phyloP scores from a whole-genome alignment of 208 protist species.

The Hexamita inflata region DNA sequence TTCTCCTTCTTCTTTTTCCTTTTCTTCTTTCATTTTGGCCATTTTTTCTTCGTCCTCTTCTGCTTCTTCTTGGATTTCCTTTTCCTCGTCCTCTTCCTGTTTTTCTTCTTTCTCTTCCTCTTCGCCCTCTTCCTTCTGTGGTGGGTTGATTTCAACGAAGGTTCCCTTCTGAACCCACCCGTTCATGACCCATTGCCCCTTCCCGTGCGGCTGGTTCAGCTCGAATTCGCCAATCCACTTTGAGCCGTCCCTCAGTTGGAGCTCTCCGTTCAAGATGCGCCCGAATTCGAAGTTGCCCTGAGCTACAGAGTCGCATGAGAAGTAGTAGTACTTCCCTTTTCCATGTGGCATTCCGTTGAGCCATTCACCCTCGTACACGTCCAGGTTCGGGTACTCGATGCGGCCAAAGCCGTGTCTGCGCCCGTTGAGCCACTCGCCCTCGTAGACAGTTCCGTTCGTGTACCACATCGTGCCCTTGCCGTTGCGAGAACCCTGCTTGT shows the following conservation, averaged over 20 bases:
- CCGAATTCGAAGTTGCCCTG: slow-evolving; percentile 9
- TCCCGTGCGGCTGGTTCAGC: slow-evolving; percentile 20
- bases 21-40: no score
- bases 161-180: slow-evolving; percentile 1
- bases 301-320: not conserved
- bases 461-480: slow-evolving; percentile 43
- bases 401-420: slow-evolving; percentile 36
- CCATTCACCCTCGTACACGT: slow-evolving; percentile 29
- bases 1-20: slow-evolving; percentile 16
- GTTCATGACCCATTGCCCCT: not conserved
- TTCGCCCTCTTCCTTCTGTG: slow-evolving; percentile 1
- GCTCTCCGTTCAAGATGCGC: slow-evolving; percentile 4
- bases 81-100: slow-evolving; percentile 23
- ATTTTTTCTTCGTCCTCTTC: not conserved
- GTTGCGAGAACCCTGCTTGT: slow-evolving; percentile 27
- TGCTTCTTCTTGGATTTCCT: not conserved
- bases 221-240: not conserved
- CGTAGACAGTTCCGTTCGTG: slow-evolving; percentile 43
- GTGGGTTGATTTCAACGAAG: slow-evolving; percentile 23
- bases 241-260: not conserved
- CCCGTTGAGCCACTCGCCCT: slow-evolving; percentile 36
- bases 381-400: slow-evolving; percentile 34
- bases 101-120: slow-evolving; percentile 9
- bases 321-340: slow-evolving; percentile 15
- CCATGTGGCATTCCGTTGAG: slow-evolving; percentile 7